phyloP scores from a whole-genome alignment of 2,329 filamentous ascomycete species.

The Verticillium albo-atrum region DNA sequence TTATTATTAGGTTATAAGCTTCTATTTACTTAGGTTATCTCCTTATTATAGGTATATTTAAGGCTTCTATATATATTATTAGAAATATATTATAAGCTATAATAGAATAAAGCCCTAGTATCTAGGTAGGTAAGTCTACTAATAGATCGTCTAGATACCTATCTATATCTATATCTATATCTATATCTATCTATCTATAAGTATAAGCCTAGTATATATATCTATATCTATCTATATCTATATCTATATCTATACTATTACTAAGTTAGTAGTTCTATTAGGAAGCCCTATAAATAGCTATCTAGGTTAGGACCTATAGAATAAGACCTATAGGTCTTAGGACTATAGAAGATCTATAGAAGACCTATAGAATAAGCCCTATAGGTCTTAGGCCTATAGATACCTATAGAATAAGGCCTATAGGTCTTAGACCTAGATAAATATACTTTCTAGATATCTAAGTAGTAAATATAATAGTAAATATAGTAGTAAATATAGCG shows the following conservation, averaged over 20 bases:
- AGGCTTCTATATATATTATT: neutral
- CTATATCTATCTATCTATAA: neutral
- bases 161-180: neutral
- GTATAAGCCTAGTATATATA: neutral
- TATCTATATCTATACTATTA: too few relatives aligned
- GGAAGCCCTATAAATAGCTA: neutral
- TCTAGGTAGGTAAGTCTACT: neutral
- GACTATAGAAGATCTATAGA: too few relatives aligned
- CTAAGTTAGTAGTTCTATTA: neutral
- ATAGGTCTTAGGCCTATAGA: too few relatives aligned
- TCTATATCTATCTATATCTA: too few relatives aligned
- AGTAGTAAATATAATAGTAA: too few relatives aligned
- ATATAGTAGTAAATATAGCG: too few relatives aligned
- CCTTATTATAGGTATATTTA: too few relatives aligned
- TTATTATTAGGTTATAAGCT: too few relatives aligned
- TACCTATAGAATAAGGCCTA: too few relatives aligned
- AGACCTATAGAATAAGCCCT: too few relatives aligned
- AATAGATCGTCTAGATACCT: neutral
- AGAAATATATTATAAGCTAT: neutral
- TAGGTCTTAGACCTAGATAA: neutral
- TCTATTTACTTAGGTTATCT: too few relatives aligned
- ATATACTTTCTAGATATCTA: neutral
- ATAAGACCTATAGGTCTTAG: too few relatives aligned
- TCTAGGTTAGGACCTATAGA: neutral
- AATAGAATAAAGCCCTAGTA: neutral